Base-by-base conservation (phyloP, 441 rosid genomes). In the Adansonia grandidieri region DNA sequence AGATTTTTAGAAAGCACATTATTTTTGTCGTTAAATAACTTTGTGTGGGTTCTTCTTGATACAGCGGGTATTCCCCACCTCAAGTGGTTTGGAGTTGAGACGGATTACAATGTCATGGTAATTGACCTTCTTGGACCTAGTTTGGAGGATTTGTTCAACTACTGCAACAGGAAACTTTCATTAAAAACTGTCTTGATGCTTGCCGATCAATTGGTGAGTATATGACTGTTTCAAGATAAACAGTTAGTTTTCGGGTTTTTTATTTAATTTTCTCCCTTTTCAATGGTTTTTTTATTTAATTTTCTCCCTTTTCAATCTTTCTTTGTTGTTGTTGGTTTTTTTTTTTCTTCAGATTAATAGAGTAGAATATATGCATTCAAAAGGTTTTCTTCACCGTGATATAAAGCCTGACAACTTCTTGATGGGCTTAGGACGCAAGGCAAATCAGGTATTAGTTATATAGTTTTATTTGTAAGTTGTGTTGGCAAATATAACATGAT, bases 71-170 rank as follows among this genome's bases (percentile, higher is more conserved):
- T 96, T 85, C 99, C 99, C 66, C 95, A 92, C 81, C 93, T 94
- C 15, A 96, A 96, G 84, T 96, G 98, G 98, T 96, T 91, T 84
- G 99, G 99, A 44, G 94, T 93, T 32, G 98, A 96, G 77, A 89
- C 88, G 37, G 98, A 93, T 24, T 93, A 90, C 86, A 94, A 92
- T 81, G 81, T 93, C 77, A 96, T 97, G 99, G 98, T 94, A 74
- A 93, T 95, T 79, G 98, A 97, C 72, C 99, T 97, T 84, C 89
- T 97, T 71, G 99, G 98, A 15, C 99, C 99, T 62, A 97, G 98
- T 80, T 86, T 97, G 87, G 99, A 97, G 85, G 98, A 97, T 86
- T 83, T 93, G 47, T 97, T 97, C 86, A 97, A 95, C 85, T 92
- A 91, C 74, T 95, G 98, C 84, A 93, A 89, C 79, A 84, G 99